Conservation (phyloP, 306 rosid species). For the Cucurbita argyrosperma region DNA sequence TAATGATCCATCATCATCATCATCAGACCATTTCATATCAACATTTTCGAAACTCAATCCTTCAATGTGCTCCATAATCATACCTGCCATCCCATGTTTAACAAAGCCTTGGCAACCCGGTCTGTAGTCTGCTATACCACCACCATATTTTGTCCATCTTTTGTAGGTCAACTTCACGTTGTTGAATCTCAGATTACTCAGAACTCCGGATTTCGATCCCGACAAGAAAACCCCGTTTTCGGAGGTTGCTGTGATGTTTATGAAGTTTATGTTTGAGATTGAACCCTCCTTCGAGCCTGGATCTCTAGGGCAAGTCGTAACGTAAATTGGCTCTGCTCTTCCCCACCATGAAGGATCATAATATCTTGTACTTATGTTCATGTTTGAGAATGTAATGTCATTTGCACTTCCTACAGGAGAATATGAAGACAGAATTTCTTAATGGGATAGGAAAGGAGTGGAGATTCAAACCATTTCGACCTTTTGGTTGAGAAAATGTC, state of each 20-base stretch:
- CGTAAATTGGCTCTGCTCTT: slow-evolving; percentile 91
- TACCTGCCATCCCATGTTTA: slow-evolving; percentile 50
- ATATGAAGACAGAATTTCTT: background rate
- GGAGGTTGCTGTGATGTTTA: slow-evolving; percentile 58
- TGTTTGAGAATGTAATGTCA: slow-evolving; percentile 79
- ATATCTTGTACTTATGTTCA: slow-evolving; percentile 78
- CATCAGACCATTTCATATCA: slow-evolving; percentile 62
- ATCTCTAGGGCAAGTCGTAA: slow-evolving; percentile 60
- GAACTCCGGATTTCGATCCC: slow-evolving; percentile 58
- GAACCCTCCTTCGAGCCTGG: slow-evolving; percentile 60
- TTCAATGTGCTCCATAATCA: slow-evolving; percentile 69
- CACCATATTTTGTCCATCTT: slow-evolving; percentile 47
- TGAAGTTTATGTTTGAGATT: slow-evolving; percentile 55
- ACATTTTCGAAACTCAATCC: slow-evolving; percentile 62
- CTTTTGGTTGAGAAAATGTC: background rate
- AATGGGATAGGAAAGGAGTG: background rate
- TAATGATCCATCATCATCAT: slow-evolving; percentile 10
- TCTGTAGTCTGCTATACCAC: slow-evolving; percentile 70
- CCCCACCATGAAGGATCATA: slow-evolving; percentile 97
- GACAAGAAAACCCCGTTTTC: slow-evolving; percentile 85
- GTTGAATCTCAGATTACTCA: slow-evolving; percentile 58
- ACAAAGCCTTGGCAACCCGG: slow-evolving; percentile 83
- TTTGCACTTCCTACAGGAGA: slow-evolving; percentile 61
- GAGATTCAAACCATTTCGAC: background rate
- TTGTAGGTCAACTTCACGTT: slow-evolving; percentile 51